Percentiles rank a stretch among this genome's conserved stretches.
Conservation (phyloP, 257 asterid genomes). For the Ilex asprella region DNA sequence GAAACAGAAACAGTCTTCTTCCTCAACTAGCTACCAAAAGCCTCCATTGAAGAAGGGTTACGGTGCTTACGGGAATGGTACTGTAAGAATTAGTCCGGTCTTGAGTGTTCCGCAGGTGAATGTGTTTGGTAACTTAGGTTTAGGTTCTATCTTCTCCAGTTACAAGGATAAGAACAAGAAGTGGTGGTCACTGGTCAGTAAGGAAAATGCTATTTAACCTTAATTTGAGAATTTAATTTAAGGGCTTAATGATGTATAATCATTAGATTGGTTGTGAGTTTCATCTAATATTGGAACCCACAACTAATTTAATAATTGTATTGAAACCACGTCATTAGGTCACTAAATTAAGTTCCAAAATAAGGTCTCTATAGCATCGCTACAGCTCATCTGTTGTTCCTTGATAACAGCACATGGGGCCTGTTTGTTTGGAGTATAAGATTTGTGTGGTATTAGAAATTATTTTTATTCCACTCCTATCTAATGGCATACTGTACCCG, state of each 20-base stretch:
- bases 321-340: too few relatives aligned
- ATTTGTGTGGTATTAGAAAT: too few relatives aligned
- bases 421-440: neutral
- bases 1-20: conserved; percentile 8
- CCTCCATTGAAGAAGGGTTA: conserved; percentile 55
- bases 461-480: too few relatives aligned
- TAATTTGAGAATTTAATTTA: too few relatives aligned
- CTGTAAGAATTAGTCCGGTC: conserved; percentile 44
- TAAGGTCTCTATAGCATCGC: neutral
- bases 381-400: neutral
- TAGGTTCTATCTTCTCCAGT: conserved; percentile 61
- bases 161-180: conserved; percentile 60
- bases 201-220: neutral
- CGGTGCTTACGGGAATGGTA: conserved; percentile 25
- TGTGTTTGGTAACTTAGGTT: conserved; percentile 40
- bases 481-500: too few relatives aligned
- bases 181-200: conserved; percentile 18
- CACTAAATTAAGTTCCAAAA: too few relatives aligned
- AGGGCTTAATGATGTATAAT: too few relatives aligned
- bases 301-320: too few relatives aligned
- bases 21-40: conserved; percentile 32
- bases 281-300: too few relatives aligned
- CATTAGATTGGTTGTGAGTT: too few relatives aligned
- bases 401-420: neutral
- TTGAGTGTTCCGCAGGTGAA: conserved; percentile 60